phyloP scores from a whole-genome alignment of 768 basidiomycete genomes.

The Trametes villosa region DNA sequence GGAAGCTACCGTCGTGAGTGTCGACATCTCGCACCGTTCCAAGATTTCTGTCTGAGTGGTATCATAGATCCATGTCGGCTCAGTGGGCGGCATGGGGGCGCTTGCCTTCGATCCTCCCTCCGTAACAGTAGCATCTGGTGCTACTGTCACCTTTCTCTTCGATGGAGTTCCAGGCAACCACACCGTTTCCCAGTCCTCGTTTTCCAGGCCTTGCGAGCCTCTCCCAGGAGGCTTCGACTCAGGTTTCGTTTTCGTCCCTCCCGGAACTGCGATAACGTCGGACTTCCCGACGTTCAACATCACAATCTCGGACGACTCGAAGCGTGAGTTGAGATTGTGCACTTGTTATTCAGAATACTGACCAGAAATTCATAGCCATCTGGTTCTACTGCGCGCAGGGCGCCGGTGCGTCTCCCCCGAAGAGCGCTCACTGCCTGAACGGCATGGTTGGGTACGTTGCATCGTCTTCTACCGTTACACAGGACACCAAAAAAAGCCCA shows the following conservation, averaged over 20 bases:
- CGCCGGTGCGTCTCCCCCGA: too few species aligned
- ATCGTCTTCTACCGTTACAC: neutral
- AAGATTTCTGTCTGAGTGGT: neutral
- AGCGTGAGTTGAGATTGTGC: slow-evolving; percentile 41
- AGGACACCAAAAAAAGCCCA: neutral
- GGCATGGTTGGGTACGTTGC: slow-evolving; percentile 40
- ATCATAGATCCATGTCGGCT: slow-evolving; percentile 46
- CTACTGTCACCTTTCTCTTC: slow-evolving; percentile 54
- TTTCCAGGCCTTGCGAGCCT: slow-evolving; percentile 50
- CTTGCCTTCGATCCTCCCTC: slow-evolving; percentile 52
- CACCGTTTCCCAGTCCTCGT: slow-evolving; percentile 55
- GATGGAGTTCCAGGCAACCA: slow-evolving; percentile 57
- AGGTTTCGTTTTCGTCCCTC: slow-evolving; percentile 50
- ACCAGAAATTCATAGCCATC: slow-evolving; percentile 41
- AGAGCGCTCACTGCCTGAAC: slow-evolving; percentile 43
- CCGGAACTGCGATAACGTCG: slow-evolving; percentile 24
- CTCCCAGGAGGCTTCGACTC: slow-evolving; percentile 55
- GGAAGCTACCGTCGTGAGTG: slow-evolving; percentile 15
- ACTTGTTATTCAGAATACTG: neutral
- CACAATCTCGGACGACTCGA: slow-evolving; percentile 51
- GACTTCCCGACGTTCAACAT: slow-evolving; percentile 49
- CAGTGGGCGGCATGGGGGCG: slow-evolving; percentile 30
- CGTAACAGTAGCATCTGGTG: slow-evolving; percentile 48
- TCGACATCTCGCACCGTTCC: neutral
- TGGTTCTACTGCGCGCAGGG: slow-evolving; percentile 68